These are phyloP conservation scores for Xylariaceae sp. DNA, from an alignment of 2,329 filamentous ascomycete species.

Conservation along the genomic window DNA sequence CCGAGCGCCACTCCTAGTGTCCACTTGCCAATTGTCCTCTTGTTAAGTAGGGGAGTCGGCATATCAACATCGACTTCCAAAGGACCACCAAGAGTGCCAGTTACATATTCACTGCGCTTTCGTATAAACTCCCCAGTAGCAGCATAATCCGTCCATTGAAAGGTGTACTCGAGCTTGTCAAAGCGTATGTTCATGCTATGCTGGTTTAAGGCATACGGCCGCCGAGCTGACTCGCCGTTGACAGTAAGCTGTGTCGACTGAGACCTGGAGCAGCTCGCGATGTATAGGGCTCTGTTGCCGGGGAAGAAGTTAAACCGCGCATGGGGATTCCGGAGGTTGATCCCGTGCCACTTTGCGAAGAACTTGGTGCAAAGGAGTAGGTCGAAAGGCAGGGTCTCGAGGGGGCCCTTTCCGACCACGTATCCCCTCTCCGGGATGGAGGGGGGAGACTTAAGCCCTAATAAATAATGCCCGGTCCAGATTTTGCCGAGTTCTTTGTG, in stretches of 20 bases:
- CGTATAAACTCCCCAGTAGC: neutral
- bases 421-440: neutral
- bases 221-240: neutral
- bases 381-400: neutral
- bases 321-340: neutral
- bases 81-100: too few relatives aligned
- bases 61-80: neutral
- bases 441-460: neutral
- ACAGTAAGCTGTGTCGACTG: neutral
- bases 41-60: neutral
- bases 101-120: neutral
- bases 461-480: neutral
- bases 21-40: neutral
- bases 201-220: neutral
- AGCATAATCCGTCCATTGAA: neutral
- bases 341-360: neutral
- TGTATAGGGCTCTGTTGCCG: neutral
- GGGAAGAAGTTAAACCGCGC: neutral
- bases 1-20: neutral
- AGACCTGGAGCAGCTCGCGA: neutral
- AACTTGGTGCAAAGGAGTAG: neutral
- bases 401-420: neutral
- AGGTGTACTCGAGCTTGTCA: neutral
- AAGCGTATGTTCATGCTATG: neutral
- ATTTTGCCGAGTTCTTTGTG: neutral